phyloP scores from a whole-genome alignment of 305 asterid species.

The Rubia balearica region DNA sequence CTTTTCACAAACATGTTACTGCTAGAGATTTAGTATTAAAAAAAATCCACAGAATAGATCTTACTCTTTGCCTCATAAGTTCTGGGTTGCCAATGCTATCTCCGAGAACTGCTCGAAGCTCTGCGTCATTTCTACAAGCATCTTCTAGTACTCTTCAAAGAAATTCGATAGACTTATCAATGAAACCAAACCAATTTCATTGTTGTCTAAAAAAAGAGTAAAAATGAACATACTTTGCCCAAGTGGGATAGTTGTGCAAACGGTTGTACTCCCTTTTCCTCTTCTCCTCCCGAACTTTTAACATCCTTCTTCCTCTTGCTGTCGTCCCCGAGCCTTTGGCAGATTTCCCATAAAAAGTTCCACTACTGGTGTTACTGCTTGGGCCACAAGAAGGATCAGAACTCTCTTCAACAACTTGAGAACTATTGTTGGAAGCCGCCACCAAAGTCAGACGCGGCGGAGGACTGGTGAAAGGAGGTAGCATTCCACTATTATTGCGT shows the following conservation, averaged over 20 bases:
- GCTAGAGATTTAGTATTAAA: neutral
- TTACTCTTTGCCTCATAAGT: conserved; percentile 76
- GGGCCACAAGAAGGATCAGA: neutral
- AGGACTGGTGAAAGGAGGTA: conserved; percentile 19
- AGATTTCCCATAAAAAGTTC: conserved; percentile 25
- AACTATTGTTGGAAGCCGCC: conserved; percentile 26
- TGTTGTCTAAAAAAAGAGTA: neutral
- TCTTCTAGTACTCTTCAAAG: conserved; percentile 73
- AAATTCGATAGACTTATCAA: neutral
- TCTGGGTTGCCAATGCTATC: conserved; percentile 93
- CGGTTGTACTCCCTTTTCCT: conserved; percentile 67
- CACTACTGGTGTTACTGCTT: conserved; percentile 14
- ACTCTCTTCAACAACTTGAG: conserved; percentile 18
- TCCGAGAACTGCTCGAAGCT: conserved; percentile 88
- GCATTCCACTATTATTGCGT: conserved; percentile 17
- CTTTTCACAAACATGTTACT: neutral
- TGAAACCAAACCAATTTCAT: neutral
- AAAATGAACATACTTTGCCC: conserved; percentile 66
- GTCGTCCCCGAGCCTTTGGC: conserved; percentile 82
- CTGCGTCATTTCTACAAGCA: conserved; percentile 77
- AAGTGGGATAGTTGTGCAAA: conserved; percentile 71
- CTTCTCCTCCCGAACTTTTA: conserved; percentile 89
- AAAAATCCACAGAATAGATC: conserved; percentile 1
- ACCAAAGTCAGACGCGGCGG: conserved; percentile 10
- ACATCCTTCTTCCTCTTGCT: conserved; percentile 77